Conservation (phyloP, 192 early-diverging fungal genomes). For the Kappamyces sp. region DNA sequence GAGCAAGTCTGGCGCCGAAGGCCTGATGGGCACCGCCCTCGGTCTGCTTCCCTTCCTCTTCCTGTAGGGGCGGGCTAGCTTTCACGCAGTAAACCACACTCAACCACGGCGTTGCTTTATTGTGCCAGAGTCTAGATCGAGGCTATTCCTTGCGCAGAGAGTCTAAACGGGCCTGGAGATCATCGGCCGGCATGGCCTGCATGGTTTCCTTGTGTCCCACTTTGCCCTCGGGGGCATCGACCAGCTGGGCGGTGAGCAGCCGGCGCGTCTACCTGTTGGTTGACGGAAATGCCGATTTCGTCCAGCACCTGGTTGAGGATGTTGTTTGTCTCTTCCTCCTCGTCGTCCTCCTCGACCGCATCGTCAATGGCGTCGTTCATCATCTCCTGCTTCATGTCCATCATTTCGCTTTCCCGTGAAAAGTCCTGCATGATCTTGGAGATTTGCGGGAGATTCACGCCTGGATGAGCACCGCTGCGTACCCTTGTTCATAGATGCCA, state of each 20-base stretch:
- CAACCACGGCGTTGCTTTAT: no score
- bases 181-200: constrained; percentile 36
- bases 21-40: no score
- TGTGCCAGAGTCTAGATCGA: background rate
- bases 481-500: constrained; percentile 87
- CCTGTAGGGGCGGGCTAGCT: no score
- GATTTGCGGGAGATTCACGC: constrained; percentile 90
- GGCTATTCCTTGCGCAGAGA: constrained; percentile 78
- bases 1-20: no score
- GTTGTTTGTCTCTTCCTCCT: constrained; percentile 83
- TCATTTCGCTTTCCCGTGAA: constrained; percentile 86
- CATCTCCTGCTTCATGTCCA: constrained; percentile 99
- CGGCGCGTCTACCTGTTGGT: constrained; percentile 51
- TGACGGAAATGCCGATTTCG: constrained; percentile 85
- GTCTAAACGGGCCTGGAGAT: constrained; percentile 83
- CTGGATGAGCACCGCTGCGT: background rate
- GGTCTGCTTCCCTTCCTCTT: no score
- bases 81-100: no score
- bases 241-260: constrained; percentile 19
- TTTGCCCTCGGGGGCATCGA: constrained; percentile 23
- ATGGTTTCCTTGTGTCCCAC: constrained; percentile 20
- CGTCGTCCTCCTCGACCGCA: constrained; percentile 88
- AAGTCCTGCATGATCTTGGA: constrained; percentile 98
- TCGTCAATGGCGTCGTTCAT: constrained; percentile 97
- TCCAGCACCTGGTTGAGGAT: constrained; percentile 93